Evolutionary conservation across 352 stramenopile genomes (phyloP).

Genomic region (Plasmopara viticola): DNA sequence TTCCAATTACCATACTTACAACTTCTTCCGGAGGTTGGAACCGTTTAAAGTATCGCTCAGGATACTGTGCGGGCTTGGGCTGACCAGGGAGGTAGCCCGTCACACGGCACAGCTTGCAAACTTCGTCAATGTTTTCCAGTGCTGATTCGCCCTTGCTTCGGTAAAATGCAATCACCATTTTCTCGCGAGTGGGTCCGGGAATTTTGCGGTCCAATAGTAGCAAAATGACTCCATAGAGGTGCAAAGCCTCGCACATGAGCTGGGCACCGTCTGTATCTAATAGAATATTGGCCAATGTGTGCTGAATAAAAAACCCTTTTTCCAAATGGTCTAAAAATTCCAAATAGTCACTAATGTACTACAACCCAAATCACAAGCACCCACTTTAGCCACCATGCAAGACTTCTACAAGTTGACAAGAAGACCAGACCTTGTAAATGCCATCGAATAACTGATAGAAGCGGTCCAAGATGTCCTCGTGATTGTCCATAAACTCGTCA

Average conservation of each 20-base stretch:
- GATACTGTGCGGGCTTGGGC: slow-evolving; percentile 82
- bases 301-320: slow-evolving; percentile 93
- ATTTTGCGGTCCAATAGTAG: slow-evolving; percentile 91
- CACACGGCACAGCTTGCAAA: slow-evolving; percentile 87
- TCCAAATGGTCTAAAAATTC: slow-evolving; percentile 90
- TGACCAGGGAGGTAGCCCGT: slow-evolving; percentile 84
- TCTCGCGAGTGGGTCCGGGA: slow-evolving; percentile 82
- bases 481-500: slow-evolving; percentile 89
- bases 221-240: slow-evolving; percentile 93
- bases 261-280: slow-evolving; percentile 91
- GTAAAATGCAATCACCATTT: slow-evolving; percentile 89
- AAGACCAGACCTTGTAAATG: slow-evolving; percentile 62
- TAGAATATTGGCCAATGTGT: slow-evolving; percentile 92
- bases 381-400: too few relatives aligned
- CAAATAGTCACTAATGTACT: slow-evolving; percentile 91
- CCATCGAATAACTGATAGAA: slow-evolving; percentile 89
- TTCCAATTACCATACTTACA: slow-evolving; percentile 90
- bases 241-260: slow-evolving; percentile 92
- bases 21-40: slow-evolving; percentile 85
- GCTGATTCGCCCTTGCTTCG: slow-evolving; percentile 84
- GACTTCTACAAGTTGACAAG: too few relatives aligned
- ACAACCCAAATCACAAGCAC: not conserved
- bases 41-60: slow-evolving; percentile 83
- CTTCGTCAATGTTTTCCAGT: slow-evolving; percentile 88
- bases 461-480: slow-evolving; percentile 76